Evolutionary conservation across 2,329 filamentous ascomycete genomes (phyloP).

Genomic region (Fusarium domesticum): DNA sequence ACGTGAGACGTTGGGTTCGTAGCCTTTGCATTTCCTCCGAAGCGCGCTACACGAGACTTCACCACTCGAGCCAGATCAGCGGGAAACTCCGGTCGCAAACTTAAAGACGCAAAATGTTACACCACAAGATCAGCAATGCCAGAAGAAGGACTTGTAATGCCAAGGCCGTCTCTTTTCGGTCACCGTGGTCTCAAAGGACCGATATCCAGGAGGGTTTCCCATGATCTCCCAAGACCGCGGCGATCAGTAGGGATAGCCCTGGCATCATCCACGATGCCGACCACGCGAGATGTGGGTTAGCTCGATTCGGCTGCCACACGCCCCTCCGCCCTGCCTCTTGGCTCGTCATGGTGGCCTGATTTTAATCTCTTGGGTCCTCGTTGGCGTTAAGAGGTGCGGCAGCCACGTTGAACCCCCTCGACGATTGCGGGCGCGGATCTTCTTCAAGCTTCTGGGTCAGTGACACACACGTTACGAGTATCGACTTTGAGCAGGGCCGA

Average conservation of each 20-base stretch:
- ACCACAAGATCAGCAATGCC: no score
- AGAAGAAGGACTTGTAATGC: conserved; percentile 11
- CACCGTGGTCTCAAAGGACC: conserved; percentile 7
- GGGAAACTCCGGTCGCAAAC: no score
- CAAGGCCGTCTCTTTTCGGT: conserved; percentile 18
- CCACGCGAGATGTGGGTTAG: conserved; percentile 33
- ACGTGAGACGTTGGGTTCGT: no score
- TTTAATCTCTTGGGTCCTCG: conserved; percentile 27
- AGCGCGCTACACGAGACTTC: not conserved
- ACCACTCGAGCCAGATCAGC: no score
- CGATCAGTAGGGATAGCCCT: conserved; percentile 30
- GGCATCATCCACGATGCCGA: conserved; percentile 20
- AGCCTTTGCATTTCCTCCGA: not conserved
- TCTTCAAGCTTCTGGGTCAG: not conserved
- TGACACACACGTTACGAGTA: not conserved
- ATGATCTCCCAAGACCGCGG: conserved; percentile 30
- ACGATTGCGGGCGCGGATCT: no score
- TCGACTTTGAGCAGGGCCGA: not conserved
- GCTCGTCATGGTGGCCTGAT: conserved; percentile 30
- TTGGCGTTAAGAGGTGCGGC: conserved; percentile 17
- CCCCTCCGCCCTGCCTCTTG: conserved; percentile 12
- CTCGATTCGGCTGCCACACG: conserved; percentile 22
- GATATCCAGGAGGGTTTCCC: conserved; percentile 28
- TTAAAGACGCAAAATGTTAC: no score
- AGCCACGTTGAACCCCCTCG: conserved; percentile 17